Base-by-base conservation (phyloP, 805 yeast species). In the Nakazawaea holstii region DNA sequence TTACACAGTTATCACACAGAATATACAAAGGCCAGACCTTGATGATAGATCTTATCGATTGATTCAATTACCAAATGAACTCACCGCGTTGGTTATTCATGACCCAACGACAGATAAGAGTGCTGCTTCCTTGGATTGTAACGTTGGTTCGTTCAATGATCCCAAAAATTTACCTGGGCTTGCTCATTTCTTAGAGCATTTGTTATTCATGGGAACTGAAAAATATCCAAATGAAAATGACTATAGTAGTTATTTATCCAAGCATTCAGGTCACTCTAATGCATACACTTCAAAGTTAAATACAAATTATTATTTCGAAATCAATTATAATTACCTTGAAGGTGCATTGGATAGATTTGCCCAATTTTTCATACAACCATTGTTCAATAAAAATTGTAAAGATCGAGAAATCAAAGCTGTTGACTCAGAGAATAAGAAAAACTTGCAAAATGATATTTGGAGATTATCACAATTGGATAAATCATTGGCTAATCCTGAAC, bases 401-500 rank as follows among this genome's bases (percentile, higher is more conserved):
- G 96, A 90, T 59, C 76, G 97, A 48, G 99, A 92, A 65, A 86
- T 92, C 57, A 79, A 82, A 53, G 98, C 98, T 1, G 98, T 92
- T 8, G 97, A 92, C 65, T 86, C 96, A 35, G 99, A 92, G 67
- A 89, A 92, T 69, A 92, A 90, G 63, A 92, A 94, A 68, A 92
- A 92, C 62, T 70, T 94, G 45, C 98, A 92, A 64, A 85, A 76
- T 60, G 99, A 92, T 64, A 61, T 68, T 39, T 90, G 98, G 97
- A 79, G 98, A 58, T 67, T 88, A 42, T 83, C 84, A 58, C 98
- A 92, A 67, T 71, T 92, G 45, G 91, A 87, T 47, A 86, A 87
- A 66, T 74, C 83, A 43, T 69, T 83, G 33, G 73, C 94, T 14
- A 88, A 85, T 61, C 78, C 80, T 1, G 58, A 67, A 0, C 98